Evolutionary conservation across 2,329 filamentous ascomycete genomes (phyloP), one percentile per base, ranked within the genome.

Genomic region (Teratosphaeria epicoccoides): DNA sequence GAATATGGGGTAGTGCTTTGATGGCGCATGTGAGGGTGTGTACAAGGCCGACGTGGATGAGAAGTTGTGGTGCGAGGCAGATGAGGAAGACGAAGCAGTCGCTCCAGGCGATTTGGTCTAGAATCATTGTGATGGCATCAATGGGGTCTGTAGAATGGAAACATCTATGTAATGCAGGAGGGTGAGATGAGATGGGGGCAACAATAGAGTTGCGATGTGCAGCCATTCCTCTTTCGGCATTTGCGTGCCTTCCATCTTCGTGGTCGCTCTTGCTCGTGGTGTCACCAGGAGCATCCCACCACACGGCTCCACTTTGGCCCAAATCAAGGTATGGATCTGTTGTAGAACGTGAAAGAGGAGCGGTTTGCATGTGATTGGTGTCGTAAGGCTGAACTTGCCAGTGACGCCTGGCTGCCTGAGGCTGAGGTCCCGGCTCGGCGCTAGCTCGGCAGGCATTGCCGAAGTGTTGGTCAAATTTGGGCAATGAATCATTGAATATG

Each of bases 31-130:
- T 62, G 24, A 80, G 62, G 1, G 83, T 82, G 47, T 73, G 70
- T 51, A 82, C 68, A 14, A 87, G 62, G 24, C 85, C 84, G 55
- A 83, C 82, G 52, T 83, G 79, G 56, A 83, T 70, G 28, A 91
- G 70, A 33, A 93, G 72, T 68, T 90, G 85, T 2, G 85, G 85
- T 3, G 81, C 72, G 12, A 91, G 76, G 61, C 87, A 83, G 43
- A 84, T 49, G 47, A 86, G 76, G 63, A 90, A 93, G 52, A 83
- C 80, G 25, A 84, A 52, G 71, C 85, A 89, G 71, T 93, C 88
- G 24, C 88, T 66, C 67, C 85, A 84, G 6, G 83, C 87, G 44
- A 93, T 80, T 52, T 84, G 82, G 29, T 80, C 79, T 43, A 93
- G 74, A 54, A 88, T 84, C 85, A 90, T 89, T 12, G 52, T 55